Percentiles rank a stretch among this genome's conserved stretches.
Evolutionary conservation across 164 flowering plant genomes (phyloP).

Genomic region (Macadamia integrifolia): DNA sequence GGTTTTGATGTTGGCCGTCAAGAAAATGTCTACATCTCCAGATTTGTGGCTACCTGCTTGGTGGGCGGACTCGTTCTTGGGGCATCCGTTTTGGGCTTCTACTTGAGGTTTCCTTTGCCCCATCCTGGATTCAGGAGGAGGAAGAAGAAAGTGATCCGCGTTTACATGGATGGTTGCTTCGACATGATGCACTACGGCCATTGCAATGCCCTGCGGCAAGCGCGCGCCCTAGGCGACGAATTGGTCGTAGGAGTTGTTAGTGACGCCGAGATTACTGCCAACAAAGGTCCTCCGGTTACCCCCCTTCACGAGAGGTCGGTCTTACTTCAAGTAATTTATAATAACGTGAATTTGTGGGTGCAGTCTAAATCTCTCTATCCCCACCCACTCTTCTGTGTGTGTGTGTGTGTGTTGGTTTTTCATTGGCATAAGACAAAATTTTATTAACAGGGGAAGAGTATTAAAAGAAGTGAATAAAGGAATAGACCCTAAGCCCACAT

Average conservation of each 20-base stretch:
- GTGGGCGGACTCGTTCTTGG: constrained; percentile 51
- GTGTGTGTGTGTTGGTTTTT: too few relatives aligned
- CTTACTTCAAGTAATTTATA: too few relatives aligned
- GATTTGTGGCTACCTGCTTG: constrained; percentile 37
- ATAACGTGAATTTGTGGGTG: too few relatives aligned
- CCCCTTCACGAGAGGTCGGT: constrained; percentile 75
- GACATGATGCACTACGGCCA: constrained; percentile 99
- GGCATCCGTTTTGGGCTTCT: constrained; percentile 36
- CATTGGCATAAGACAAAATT: too few relatives aligned
- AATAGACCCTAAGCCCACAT: too few relatives aligned
- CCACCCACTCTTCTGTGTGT: too few relatives aligned
- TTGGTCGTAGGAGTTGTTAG: constrained; percentile 94
- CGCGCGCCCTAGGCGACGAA: constrained; percentile 89
- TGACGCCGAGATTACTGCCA: constrained; percentile 82
- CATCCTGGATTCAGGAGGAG: constrained; percentile 7
- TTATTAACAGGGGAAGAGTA: too few relatives aligned
- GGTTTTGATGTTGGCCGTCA: constrained; percentile 22
- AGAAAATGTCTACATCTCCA: constrained; percentile 19
- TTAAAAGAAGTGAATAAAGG: too few relatives aligned
- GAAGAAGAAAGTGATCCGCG: constrained; percentile 67
- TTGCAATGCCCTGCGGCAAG: constrained; percentile 93
- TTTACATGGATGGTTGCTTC: constrained; percentile 97
- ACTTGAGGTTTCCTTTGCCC: constrained; percentile 17
- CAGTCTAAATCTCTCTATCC: too few relatives aligned
- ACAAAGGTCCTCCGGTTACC: constrained; percentile 95